Conservation (phyloP, 2,329 filamentous ascomycete species). For the Neofusicoccum parvum region DNA sequence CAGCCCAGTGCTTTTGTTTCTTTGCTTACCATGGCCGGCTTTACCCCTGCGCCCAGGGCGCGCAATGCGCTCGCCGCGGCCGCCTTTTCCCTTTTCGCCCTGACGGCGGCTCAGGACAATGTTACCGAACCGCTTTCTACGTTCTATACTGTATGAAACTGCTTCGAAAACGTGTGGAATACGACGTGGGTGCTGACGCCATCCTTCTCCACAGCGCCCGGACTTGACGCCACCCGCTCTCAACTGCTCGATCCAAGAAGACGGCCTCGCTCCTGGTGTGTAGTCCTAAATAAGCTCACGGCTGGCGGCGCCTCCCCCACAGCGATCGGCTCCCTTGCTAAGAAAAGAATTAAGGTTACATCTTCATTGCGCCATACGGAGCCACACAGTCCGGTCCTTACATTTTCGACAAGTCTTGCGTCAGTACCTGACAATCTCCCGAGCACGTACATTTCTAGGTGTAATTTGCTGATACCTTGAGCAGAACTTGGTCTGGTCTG, state of each 20-base stretch:
- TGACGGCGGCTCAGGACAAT: slow-evolving; percentile 18
- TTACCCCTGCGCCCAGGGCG: background rate
- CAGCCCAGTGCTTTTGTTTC: background rate
- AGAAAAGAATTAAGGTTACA: slow-evolving; percentile 42
- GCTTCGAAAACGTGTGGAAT: background rate
- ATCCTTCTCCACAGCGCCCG: slow-evolving; percentile 23
- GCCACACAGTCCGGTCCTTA: slow-evolving; percentile 53
- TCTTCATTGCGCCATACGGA: slow-evolving; percentile 55
- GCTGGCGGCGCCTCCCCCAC: background rate
- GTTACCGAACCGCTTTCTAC: slow-evolving; percentile 26
- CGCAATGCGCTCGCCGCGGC: slow-evolving; percentile 4
- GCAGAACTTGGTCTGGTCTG: slow-evolving; percentile 54
- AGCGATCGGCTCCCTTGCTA: slow-evolving; percentile 5
- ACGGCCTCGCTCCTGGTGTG: slow-evolving; percentile 18
- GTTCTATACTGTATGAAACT: slow-evolving; percentile 24
- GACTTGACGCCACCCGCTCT: slow-evolving; percentile 28
- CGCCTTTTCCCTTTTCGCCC: slow-evolving; percentile 6
- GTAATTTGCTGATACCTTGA: background rate
- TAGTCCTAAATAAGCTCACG: background rate
- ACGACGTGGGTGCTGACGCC: background rate
- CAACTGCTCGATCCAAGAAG: slow-evolving; percentile 26
- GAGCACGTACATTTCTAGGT: background rate
- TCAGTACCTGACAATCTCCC: slow-evolving; percentile 27
- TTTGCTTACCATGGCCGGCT: slow-evolving; percentile 3
- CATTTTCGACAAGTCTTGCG: slow-evolving; percentile 55